Conservation (phyloP, 1,139 yeast species). For the Ashbya aceris region DNA sequence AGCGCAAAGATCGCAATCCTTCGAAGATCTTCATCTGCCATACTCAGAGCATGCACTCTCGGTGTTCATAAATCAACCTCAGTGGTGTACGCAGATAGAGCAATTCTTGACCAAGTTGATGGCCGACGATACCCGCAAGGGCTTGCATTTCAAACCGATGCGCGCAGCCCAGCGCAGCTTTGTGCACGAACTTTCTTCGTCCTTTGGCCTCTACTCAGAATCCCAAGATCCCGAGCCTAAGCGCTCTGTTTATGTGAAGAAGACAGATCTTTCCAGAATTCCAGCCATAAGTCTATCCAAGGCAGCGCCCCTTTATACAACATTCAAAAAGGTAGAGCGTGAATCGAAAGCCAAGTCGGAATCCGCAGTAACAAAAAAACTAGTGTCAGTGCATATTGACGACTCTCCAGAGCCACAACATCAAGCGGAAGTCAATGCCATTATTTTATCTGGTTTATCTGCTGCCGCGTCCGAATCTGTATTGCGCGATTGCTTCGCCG, state of each 20-base stretch:
- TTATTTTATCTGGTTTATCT: slow-evolving; percentile 44
- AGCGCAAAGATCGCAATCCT: slow-evolving; percentile 13
- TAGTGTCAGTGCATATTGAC: slow-evolving; percentile 16
- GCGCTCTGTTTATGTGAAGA: slow-evolving; percentile 57
- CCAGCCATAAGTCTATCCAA: slow-evolving; percentile 29
- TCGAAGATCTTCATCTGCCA: slow-evolving; percentile 26
- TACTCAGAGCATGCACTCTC: slow-evolving; percentile 39
- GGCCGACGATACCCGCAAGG: slow-evolving; percentile 27
- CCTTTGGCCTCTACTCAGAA: slow-evolving; percentile 53
- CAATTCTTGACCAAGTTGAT: slow-evolving; percentile 42
- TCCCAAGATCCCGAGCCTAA: slow-evolving; percentile 79
- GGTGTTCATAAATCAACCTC: slow-evolving; percentile 41
- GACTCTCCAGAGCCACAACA: slow-evolving; percentile 7
- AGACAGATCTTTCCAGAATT: slow-evolving; percentile 24
- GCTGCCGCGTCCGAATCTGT: slow-evolving; percentile 36
- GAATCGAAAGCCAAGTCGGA: slow-evolving; percentile 26
- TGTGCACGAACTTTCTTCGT: slow-evolving; percentile 56
- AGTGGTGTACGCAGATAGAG: slow-evolving; percentile 64
- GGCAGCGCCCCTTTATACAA: slow-evolving; percentile 26
- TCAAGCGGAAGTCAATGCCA: slow-evolving; percentile 35
- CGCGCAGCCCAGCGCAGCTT: slow-evolving; percentile 57
- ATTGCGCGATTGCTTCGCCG: slow-evolving; percentile 18
- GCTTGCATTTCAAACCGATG: slow-evolving; percentile 67
- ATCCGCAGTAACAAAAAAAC: slow-evolving; percentile 18
- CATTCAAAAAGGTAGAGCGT: slow-evolving; percentile 30